Base-by-base conservation (phyloP, 1,284 basidiomycete genomes). In the Apiotrichum sp. region DNA sequence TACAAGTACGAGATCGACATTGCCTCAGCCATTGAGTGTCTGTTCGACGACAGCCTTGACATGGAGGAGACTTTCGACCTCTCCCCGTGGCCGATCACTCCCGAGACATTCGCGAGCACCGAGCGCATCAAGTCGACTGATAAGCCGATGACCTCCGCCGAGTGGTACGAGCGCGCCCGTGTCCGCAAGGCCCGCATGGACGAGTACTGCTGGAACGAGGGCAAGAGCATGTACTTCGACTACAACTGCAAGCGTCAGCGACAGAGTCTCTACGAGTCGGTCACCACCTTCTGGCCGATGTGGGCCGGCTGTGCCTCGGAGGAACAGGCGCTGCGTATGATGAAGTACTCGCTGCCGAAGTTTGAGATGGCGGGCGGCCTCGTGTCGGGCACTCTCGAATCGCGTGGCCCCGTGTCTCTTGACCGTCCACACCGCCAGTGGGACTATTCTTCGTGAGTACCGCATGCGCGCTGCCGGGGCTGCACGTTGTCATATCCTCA, bases 341-440 rank as follows among this genome's bases (percentile, higher is more conserved):
- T 97, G 86, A 90, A 79, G 32, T 81, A 88, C 55, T 92, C 91
- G 29, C 76, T 98, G 68, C 86, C 86, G 78, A 96, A 96, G 79
- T 97, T 98, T 66, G 95, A 98, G 74, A 93, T 90, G 16, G 82
- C 92, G 10, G 95, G 95, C 41, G 95, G 95, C n/a, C 80, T 98
- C 22, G 91, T 96, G 4, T 90, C 93, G 10, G 95, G 95, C 53
- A 98, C 96, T 1, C 95, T 98, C 69, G 90, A 93, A 75, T 97
- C 93, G 47, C 83, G 95, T 58, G 95, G 95, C 47, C 89, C 88
- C 74, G 93, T 98, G 62, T 93, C 92, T 13, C 80, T 98, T 52
- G 90, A 96, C 70, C 82, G 95, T 47, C 96, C 96, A n/a, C 97
- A 97, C 78, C 89, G 96, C 65, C 96, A 98, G 74, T 98, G 95